Evolutionary conservation across 2,329 filamentous ascomycete genomes (phyloP).

Genomic region (Cadophora sp.): DNA sequence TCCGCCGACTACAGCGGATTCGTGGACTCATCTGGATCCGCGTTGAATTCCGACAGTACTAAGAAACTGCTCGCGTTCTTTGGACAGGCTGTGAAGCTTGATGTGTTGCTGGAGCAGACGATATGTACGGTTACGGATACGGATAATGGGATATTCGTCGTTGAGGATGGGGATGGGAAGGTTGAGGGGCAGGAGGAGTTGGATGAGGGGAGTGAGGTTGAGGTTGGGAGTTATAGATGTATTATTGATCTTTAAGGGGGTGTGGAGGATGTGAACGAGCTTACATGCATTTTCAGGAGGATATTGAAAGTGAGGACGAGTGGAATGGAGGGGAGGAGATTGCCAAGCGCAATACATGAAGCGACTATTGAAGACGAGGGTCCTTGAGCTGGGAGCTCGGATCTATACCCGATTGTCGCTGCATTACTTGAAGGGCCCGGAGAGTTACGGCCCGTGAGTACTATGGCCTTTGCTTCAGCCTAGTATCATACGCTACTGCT

Average conservation of each 20-base stretch:
- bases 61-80: slow-evolving; percentile 27
- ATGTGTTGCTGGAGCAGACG: slow-evolving; percentile 18
- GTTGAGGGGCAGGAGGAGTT: slow-evolving; percentile 13
- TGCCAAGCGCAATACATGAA: background rate
- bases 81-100: slow-evolving; percentile 15
- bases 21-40: slow-evolving; percentile 21
- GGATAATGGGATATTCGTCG: slow-evolving; percentile 9
- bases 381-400: slow-evolving; percentile 1
- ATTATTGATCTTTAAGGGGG: slow-evolving; percentile 18
- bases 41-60: slow-evolving; percentile 18
- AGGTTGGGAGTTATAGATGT: slow-evolving; percentile 22
- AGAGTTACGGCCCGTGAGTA: no score
- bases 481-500: no score
- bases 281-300: background rate
- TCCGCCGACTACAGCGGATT: slow-evolving; percentile 24
- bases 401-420: background rate
- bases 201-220: slow-evolving; percentile 13
- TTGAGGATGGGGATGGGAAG: slow-evolving; percentile 12
- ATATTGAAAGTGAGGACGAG: background rate
- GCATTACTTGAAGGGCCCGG: no score
- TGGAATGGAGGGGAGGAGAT: background rate
- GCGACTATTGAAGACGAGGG: background rate
- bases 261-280: background rate
- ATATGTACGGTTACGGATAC: slow-evolving; percentile 28
- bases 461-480: no score